Evolutionary conservation across 352 stramenopile species (phyloP).

Genomic region (Phytophthora pseudosyringae): DNA sequence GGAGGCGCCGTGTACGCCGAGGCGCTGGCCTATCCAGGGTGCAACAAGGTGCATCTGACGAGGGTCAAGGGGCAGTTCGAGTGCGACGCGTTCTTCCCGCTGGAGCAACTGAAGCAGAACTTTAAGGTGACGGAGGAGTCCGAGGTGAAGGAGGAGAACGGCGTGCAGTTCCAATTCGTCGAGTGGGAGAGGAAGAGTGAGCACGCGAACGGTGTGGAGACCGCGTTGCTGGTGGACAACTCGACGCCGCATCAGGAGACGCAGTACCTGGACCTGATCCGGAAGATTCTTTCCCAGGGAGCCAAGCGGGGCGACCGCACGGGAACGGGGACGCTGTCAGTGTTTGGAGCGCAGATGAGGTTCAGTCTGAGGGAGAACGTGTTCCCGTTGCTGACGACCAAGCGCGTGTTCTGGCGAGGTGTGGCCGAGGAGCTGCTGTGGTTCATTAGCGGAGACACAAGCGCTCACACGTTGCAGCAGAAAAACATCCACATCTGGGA

Average conservation of each 20-base stretch:
- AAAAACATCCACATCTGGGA: slow-evolving; percentile 99
- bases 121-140: slow-evolving; percentile 55
- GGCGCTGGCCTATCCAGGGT: slow-evolving; percentile 85
- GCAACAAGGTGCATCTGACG: slow-evolving; percentile 92
- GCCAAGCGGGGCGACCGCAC: slow-evolving; percentile 96
- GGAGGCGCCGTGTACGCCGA: slow-evolving; percentile 95
- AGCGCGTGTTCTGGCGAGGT: slow-evolving; percentile 99
- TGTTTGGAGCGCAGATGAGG: slow-evolving; percentile 98
- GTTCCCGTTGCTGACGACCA: slow-evolving; percentile 99
- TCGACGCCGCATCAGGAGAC: slow-evolving; percentile 62
- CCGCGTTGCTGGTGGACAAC: slow-evolving; percentile 9
- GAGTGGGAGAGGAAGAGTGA: slow-evolving; percentile 54
- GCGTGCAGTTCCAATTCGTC: slow-evolving; percentile 78
- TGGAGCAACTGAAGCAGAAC: slow-evolving; percentile 65
- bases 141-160: slow-evolving; percentile 78
- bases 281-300: slow-evolving; percentile 96
- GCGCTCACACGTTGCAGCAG: slow-evolving; percentile 95
- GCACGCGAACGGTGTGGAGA: not conserved
- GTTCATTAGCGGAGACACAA: slow-evolving; percentile 99
- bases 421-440: slow-evolving; percentile 99
- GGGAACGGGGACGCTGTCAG: slow-evolving; percentile 97
- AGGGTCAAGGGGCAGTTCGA: slow-evolving; percentile 85
- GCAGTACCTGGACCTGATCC: slow-evolving; percentile 94
- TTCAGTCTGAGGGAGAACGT: slow-evolving; percentile 95
- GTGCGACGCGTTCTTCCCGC: slow-evolving; percentile 94